phyloP scores from a whole-genome alignment of 2,329 filamentous ascomycete genomes.

The Coccinonectria pachysandricola region DNA sequence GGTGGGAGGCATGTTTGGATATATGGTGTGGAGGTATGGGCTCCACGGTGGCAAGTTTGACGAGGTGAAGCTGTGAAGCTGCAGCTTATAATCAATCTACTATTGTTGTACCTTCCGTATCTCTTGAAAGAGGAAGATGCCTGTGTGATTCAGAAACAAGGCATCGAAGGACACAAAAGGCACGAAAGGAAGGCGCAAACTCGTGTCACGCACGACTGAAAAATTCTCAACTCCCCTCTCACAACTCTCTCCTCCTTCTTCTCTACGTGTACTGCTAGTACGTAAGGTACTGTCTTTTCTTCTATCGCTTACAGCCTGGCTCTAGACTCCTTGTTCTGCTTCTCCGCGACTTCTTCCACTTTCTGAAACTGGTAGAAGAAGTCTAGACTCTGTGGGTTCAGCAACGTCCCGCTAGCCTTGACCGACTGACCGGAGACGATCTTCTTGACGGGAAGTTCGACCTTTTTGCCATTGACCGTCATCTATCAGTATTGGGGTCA shows the following conservation, averaged over 20 bases:
- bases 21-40: slow-evolving; percentile 40
- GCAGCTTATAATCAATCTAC: too few relatives aligned
- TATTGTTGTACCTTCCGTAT: too few relatives aligned
- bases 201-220: too few relatives aligned
- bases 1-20: slow-evolving; percentile 36
- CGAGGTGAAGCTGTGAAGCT: slow-evolving; percentile 13
- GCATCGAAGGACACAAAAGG: too few relatives aligned
- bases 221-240: too few relatives aligned
- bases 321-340: slow-evolving; percentile 6
- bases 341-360: slow-evolving; percentile 23
- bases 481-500: slow-evolving; percentile 47
- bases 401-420: slow-evolving; percentile 64
- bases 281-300: too few relatives aligned
- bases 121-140: too few relatives aligned
- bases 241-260: too few relatives aligned
- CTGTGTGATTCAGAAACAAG: too few relatives aligned
- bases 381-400: slow-evolving; percentile 65
- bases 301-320: slow-evolving; percentile 21
- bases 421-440: slow-evolving; percentile 68
- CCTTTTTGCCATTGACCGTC: slow-evolving; percentile 77
- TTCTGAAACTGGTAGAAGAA: slow-evolving; percentile 65
- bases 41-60: slow-evolving; percentile 32
- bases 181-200: too few relatives aligned
- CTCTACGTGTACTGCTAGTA: too few relatives aligned
- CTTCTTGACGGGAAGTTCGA: slow-evolving; percentile 74